phyloP scores from a whole-genome alignment of 306 rosid species.

The Geum urbanum region DNA sequence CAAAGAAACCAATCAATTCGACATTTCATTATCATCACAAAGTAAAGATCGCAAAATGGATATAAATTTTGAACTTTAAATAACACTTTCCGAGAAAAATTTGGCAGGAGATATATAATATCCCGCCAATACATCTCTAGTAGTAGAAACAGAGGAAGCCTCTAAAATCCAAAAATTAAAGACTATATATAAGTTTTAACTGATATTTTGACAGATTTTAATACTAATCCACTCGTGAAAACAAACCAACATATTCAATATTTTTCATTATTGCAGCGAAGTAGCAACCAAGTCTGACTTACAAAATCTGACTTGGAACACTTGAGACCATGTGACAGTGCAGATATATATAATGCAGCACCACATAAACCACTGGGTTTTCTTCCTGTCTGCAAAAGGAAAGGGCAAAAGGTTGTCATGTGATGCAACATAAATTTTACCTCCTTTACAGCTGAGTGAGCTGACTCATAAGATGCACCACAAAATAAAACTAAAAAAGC shows the following conservation, averaged over 20 bases:
- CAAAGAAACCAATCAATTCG: not conserved
- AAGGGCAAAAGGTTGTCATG: not conserved
- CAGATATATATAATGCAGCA: constrained; percentile 81
- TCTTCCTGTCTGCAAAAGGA: constrained; percentile 67
- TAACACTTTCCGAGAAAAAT: not conserved
- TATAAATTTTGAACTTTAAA: not conserved
- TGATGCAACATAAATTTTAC: not conserved
- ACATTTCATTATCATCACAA: constrained; percentile 7
- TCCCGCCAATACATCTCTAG: not conserved
- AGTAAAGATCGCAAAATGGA: not conserved
- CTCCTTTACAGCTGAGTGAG: not conserved
- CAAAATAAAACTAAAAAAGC: not conserved
- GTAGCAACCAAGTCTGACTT: constrained; percentile 36
- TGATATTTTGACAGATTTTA: not conserved
- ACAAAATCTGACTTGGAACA: constrained; percentile 75
- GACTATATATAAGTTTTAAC: not conserved
- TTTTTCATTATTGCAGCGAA: constrained; percentile 7
- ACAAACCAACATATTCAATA: not conserved
- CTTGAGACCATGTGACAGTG: constrained; percentile 64
- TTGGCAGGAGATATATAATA: not conserved
- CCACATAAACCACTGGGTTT: constrained; percentile 91
- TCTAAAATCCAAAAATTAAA: not conserved
- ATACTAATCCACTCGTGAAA: not conserved
- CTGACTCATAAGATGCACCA: not conserved
- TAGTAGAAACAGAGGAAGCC: not conserved